Evolutionary conservation across 352 stramenopile genomes (phyloP).

Genomic region (Phytophthora palmivora): DNA sequence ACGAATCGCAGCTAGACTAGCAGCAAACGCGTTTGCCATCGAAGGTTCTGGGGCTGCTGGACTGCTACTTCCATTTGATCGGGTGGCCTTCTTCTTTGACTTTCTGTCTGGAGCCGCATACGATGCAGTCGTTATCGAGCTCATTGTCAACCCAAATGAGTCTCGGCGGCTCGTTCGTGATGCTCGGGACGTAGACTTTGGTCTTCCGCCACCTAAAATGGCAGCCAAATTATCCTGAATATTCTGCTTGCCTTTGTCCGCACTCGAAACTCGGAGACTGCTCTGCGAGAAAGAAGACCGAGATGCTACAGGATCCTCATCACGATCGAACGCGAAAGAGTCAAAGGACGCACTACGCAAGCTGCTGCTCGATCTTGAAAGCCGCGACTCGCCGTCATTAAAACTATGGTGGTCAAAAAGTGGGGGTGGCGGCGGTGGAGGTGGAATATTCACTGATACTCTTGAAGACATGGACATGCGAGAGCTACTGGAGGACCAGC

Average conservation of each 20-base stretch:
- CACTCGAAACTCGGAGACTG: slow-evolving; percentile 43
- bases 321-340: slow-evolving; percentile 46
- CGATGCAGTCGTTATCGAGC: slow-evolving; percentile 34
- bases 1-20: slow-evolving; percentile 77
- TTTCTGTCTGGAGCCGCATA: slow-evolving; percentile 25
- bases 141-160: slow-evolving; percentile 62
- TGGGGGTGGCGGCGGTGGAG: slow-evolving; percentile 51
- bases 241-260: slow-evolving; percentile 49
- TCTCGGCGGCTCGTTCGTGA: slow-evolving; percentile 44
- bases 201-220: slow-evolving; percentile 61
- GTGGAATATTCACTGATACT: slow-evolving; percentile 44
- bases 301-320: slow-evolving; percentile 34
- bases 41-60: slow-evolving; percentile 31
- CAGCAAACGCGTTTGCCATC: slow-evolving; percentile 75
- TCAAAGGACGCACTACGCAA: slow-evolving; percentile 63
- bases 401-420: slow-evolving; percentile 40
- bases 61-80: slow-evolving; percentile 24
- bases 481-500: slow-evolving; percentile 35
- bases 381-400: slow-evolving; percentile 36
- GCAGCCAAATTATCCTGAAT: slow-evolving; percentile 68
- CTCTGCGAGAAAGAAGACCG: slow-evolving; percentile 58
- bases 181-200: slow-evolving; percentile 32
- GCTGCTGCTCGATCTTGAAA: slow-evolving; percentile 61
- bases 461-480: slow-evolving; percentile 40
- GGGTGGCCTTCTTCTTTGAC: slow-evolving; percentile 24